Evolutionary conservation across 2,329 filamentous ascomycete genomes (phyloP).

Genomic region (Knoxdaviesia capensis): DNA sequence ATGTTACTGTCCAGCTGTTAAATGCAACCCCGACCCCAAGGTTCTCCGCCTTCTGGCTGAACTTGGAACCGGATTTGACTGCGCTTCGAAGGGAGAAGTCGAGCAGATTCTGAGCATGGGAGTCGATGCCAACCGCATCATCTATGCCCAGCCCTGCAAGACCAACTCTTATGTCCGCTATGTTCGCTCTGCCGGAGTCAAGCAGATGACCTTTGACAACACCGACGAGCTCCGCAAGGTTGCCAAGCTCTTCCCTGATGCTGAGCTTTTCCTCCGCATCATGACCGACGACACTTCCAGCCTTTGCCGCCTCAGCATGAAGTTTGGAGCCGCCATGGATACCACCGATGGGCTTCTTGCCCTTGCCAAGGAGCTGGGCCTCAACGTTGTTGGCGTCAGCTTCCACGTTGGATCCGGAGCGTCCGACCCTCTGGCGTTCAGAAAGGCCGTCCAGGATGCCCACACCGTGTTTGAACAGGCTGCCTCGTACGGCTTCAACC

Average conservation of each 20-base stretch:
- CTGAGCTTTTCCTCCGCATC: slow-evolving; percentile 86
- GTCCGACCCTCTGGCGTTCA: slow-evolving; percentile 78
- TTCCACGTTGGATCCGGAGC: slow-evolving; percentile 97
- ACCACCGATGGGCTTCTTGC: slow-evolving; percentile 56
- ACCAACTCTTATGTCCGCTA: slow-evolving; percentile 95
- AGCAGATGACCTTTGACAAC: slow-evolving; percentile 99
- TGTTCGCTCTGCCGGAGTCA: slow-evolving; percentile 65
- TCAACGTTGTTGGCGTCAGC: slow-evolving; percentile 88
- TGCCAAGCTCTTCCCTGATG: slow-evolving; percentile 72
- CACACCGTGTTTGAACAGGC: slow-evolving; percentile 78
- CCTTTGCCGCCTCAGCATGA: slow-evolving; percentile 86
- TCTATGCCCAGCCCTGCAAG: slow-evolving; percentile 99
- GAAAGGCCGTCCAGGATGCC: slow-evolving; percentile 79
- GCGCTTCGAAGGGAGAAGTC: slow-evolving; percentile 93
- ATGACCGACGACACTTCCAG: slow-evolving; percentile 90
- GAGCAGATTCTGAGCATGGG: slow-evolving; percentile 74
- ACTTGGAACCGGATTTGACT: slow-evolving; percentile 91
- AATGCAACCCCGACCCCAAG: slow-evolving; percentile 90
- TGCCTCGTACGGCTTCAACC: slow-evolving; percentile 49
- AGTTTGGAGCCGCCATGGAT: slow-evolving; percentile 86
- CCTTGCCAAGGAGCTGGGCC: slow-evolving; percentile 59
- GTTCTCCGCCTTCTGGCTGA: slow-evolving; percentile 73
- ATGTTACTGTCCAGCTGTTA: slow-evolving; percentile 47
- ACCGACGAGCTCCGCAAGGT: slow-evolving; percentile 96
- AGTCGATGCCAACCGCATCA: slow-evolving; percentile 75